Evolutionary conservation across 1,284 basidiomycete genomes (phyloP).

Genomic region (Tylopilus orsonianus): DNA sequence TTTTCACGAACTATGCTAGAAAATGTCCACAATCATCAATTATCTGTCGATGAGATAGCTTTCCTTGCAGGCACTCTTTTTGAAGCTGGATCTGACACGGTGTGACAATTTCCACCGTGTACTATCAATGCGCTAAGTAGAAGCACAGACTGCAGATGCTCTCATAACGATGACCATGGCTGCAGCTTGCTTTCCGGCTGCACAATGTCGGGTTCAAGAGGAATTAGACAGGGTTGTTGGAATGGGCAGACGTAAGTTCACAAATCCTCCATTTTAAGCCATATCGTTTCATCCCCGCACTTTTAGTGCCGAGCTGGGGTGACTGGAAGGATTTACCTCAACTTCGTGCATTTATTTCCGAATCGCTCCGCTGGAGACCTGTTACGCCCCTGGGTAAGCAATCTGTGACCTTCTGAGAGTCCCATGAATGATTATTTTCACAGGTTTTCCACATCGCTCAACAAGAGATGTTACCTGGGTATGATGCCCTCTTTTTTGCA

Average conservation of each 20-base stretch:
- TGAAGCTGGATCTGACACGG: constrained; percentile 65
- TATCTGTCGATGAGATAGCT: constrained; percentile 54
- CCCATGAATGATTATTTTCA: neutral
- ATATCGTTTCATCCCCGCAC: neutral
- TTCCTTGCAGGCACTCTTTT: constrained; percentile 66
- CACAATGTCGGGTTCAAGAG: constrained; percentile 54
- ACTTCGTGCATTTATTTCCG: constrained; percentile 60
- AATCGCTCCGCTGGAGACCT: constrained; percentile 65
- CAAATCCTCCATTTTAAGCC: neutral
- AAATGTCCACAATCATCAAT: constrained; percentile 45
- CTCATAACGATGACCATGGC: constrained; percentile 61
- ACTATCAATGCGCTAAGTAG: neutral
- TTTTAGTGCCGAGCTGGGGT: constrained; percentile 42
- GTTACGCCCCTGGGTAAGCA: constrained; percentile 47
- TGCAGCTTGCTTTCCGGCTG: constrained; percentile 58
- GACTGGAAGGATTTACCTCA: constrained; percentile 54
- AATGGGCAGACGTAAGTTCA: constrained; percentile 43
- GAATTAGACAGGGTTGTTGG: constrained; percentile 65
- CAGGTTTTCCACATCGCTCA: constrained; percentile 55
- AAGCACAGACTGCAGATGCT: constrained; percentile 48
- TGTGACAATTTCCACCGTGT: constrained; percentile 9
- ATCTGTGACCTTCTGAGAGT: neutral
- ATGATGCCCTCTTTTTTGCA: neutral
- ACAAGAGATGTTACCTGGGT: constrained; percentile 64
- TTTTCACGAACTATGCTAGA: constrained; percentile 60